Conservation (phyloP, 345 rosid species). For the Euphorbia lathyris region DNA sequence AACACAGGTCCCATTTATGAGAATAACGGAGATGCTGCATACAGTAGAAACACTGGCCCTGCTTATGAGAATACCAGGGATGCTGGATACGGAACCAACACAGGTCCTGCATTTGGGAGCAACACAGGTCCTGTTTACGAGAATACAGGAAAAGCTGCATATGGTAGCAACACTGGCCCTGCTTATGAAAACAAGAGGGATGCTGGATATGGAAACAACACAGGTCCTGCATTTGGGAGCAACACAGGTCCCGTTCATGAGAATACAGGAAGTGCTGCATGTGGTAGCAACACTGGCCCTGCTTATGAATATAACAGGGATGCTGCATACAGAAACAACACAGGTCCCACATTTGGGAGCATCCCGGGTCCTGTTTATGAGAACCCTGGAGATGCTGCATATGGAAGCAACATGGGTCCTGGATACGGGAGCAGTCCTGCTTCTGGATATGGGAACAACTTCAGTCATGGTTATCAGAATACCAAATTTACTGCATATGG, state of each 20-base stretch:
- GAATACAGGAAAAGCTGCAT: too few species aligned
- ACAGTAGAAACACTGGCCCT: not conserved
- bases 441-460: not conserved
- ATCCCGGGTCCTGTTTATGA: not conserved
- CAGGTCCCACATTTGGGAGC: too few species aligned
- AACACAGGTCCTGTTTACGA: not conserved
- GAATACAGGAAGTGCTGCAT: not conserved
- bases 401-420: not conserved
- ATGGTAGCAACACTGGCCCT: slow-evolving; percentile 8
- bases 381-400: slow-evolving; percentile 6
- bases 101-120: too few species aligned
- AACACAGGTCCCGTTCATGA: not conserved
- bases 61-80: not conserved
- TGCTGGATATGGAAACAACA: not conserved
- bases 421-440: not conserved
- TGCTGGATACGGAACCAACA: not conserved
- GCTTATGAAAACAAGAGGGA: too few species aligned
- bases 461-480: not conserved
- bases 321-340: not conserved
- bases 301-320: too few species aligned
- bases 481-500: not conserved
- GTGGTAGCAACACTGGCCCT: not conserved
- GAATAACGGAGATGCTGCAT: not conserved
- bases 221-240: not conserved
- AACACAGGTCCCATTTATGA: not conserved